These are phyloP conservation scores for Claviceps cyperi DNA, from an alignment of 2,329 filamentous ascomycete genomes.

Conservation along the genomic window DNA sequence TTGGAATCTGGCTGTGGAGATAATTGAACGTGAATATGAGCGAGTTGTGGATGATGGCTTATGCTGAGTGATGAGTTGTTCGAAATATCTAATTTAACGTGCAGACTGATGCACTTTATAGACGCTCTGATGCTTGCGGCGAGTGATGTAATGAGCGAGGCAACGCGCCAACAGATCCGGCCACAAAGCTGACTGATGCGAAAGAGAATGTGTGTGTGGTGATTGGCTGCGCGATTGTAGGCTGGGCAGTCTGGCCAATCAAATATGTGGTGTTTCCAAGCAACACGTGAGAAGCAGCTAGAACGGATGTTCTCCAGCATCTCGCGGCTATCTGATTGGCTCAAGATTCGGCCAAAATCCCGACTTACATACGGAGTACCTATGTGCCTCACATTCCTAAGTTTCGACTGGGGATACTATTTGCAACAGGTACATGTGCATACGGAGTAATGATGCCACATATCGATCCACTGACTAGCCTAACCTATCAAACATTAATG, in stretches of 20 bases:
- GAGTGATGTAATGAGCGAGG: background rate
- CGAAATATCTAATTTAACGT: background rate
- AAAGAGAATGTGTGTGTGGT: background rate
- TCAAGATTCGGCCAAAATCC: too few species aligned
- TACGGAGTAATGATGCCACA: too few species aligned
- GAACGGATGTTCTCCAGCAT: slow-evolving; percentile 22
- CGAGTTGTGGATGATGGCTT: background rate
- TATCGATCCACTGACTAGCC: too few species aligned
- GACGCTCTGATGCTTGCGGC: background rate
- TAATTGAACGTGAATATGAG: background rate
- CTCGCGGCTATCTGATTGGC: background rate
- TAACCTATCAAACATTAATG: too few species aligned
- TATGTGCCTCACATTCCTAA: too few species aligned
- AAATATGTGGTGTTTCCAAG: background rate
- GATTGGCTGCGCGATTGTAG: background rate
- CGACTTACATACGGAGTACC: too few species aligned
- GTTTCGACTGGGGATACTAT: too few species aligned
- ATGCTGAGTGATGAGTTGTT: background rate
- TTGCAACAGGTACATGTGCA: too few species aligned
- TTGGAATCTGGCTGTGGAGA: background rate
- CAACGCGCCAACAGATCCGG: background rate
- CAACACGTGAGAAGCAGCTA: background rate
- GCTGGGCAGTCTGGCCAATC: background rate
- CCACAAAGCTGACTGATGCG: background rate
- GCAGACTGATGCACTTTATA: background rate